Conservation (phyloP, 2,329 filamentous ascomycete genomes). For the Ophiostoma novo-ulmi region DNA sequence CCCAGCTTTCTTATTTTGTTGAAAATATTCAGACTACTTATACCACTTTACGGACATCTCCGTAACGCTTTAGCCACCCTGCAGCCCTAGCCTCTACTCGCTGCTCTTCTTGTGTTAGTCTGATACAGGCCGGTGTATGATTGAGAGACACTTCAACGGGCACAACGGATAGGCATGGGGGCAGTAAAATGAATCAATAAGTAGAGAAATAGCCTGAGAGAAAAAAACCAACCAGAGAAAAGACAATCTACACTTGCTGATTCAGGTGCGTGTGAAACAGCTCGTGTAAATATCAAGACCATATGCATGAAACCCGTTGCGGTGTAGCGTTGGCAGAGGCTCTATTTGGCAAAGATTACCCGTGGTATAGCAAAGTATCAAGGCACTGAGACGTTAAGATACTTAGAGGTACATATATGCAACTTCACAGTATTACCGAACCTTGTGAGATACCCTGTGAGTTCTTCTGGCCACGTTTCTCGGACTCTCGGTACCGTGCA, state of each 20-base stretch:
- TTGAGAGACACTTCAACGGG: slow-evolving; percentile 4
- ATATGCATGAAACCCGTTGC: neutral
- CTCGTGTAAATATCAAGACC: neutral
- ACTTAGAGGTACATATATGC: neutral
- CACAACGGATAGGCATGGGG: neutral
- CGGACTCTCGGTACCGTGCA: neutral
- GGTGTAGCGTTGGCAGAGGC: slow-evolving; percentile 13
- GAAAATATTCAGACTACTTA: neutral
- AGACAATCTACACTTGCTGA: neutral
- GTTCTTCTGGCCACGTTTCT: neutral
- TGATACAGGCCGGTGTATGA: neutral
- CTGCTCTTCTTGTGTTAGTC: neutral
- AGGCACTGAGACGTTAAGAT: too few relatives aligned
- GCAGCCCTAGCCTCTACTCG: neutral
- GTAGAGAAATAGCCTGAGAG: neutral
- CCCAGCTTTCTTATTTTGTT: neutral
- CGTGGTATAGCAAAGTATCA: neutral
- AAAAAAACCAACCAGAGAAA: neutral
- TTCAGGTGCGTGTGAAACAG: neutral
- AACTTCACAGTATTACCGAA: too few relatives aligned
- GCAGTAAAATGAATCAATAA: neutral
- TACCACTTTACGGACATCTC: slow-evolving; percentile 6
- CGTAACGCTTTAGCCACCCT: neutral
- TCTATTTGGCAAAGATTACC: neutral
- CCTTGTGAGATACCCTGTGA: too few relatives aligned